Conservation (phyloP, 2,329 filamentous ascomycete species). For the Tolypocladium album region DNA sequence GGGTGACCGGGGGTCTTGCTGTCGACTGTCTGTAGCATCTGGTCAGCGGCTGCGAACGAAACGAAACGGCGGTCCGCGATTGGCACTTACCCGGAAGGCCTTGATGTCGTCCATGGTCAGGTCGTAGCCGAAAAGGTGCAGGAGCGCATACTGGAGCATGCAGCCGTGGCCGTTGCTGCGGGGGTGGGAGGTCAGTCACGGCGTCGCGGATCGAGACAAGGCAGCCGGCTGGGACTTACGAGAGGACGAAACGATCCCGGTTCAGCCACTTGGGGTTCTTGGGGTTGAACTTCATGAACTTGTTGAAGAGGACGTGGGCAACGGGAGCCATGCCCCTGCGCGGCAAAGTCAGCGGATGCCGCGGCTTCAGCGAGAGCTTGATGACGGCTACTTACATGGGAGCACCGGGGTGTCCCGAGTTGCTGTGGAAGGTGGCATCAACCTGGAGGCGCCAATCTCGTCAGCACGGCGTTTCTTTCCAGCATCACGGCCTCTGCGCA, state of each 20-base stretch:
- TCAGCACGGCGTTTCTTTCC: neutral
- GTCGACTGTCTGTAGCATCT: slow-evolving; percentile 33
- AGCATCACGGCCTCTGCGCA: neutral
- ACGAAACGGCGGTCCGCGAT: neutral
- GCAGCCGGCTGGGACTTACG: slow-evolving; percentile 51
- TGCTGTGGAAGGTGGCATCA: slow-evolving; percentile 93
- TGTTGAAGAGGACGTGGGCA: slow-evolving; percentile 96
- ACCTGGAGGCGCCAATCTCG: slow-evolving; percentile 44
- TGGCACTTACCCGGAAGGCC: slow-evolving; percentile 74
- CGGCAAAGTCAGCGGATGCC: slow-evolving; percentile 18
- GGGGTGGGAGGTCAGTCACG: slow-evolving; percentile 1
- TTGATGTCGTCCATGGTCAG: slow-evolving; percentile 87
- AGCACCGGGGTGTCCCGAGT: slow-evolving; percentile 97
- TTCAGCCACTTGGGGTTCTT: slow-evolving; percentile 97
- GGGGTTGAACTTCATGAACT: slow-evolving; percentile 99
- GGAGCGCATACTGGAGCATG: slow-evolving; percentile 98
- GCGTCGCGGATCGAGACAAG: neutral
- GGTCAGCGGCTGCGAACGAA: slow-evolving; percentile 3
- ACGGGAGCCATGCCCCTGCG: slow-evolving; percentile 75
- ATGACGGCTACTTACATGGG: slow-evolving; percentile 58
- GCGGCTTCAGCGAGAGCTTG: neutral
- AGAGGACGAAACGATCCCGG: slow-evolving; percentile 97
- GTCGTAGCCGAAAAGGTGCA: slow-evolving; percentile 90
- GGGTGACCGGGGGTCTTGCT: slow-evolving; percentile 91
- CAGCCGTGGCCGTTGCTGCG: slow-evolving; percentile 92